Percentiles rank a stretch among this genome's conserved stretches.
Evolutionary conservation across 2,329 filamentous ascomycete genomes (phyloP).

Genomic region (Fonsecaea pugnacius): DNA sequence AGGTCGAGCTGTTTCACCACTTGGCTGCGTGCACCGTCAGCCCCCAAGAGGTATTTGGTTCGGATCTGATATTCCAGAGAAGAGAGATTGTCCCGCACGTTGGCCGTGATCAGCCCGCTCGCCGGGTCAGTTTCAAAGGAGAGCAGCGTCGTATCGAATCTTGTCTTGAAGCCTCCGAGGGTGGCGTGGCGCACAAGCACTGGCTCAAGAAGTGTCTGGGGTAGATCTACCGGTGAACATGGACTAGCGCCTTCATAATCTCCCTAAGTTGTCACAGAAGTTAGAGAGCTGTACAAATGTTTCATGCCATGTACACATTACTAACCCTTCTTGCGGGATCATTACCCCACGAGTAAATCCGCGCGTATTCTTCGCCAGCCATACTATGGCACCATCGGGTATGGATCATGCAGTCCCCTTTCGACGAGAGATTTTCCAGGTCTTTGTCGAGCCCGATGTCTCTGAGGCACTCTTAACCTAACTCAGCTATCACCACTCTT

Average conservation of each 20-base stretch:
- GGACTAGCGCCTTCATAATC: slow-evolving; percentile 50
- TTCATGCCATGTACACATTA: not conserved
- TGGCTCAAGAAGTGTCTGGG: slow-evolving; percentile 51
- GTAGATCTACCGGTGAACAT: slow-evolving; percentile 49
- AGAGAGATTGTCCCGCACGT: slow-evolving; percentile 44
- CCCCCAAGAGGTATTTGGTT: slow-evolving; percentile 54
- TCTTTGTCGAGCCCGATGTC: slow-evolving; percentile 50
- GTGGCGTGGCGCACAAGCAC: slow-evolving; percentile 47
- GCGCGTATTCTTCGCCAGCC: slow-evolving; percentile 51
- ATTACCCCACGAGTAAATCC: slow-evolving; percentile 51
- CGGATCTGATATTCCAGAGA: slow-evolving; percentile 39
- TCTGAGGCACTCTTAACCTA: slow-evolving; percentile 45
- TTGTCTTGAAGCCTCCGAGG: slow-evolving; percentile 45
- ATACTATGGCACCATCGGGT: slow-evolving; percentile 52
- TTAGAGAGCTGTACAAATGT: not conserved
- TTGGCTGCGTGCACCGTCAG: slow-evolving; percentile 43
- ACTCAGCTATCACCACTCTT: not conserved
- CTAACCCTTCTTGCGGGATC: slow-evolving; percentile 40
- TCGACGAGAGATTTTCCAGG: slow-evolving; percentile 39
- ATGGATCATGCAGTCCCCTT: slow-evolving; percentile 45
- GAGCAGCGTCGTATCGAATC: slow-evolving; percentile 47
- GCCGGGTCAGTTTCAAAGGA: slow-evolving; percentile 42
- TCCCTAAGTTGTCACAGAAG: slow-evolving; percentile 29
- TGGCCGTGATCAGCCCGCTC: slow-evolving; percentile 43
- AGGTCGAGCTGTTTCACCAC: slow-evolving; percentile 54